Conservation (phyloP, 2,329 filamentous ascomycete species). For the Aureobasidium sp. region DNA sequence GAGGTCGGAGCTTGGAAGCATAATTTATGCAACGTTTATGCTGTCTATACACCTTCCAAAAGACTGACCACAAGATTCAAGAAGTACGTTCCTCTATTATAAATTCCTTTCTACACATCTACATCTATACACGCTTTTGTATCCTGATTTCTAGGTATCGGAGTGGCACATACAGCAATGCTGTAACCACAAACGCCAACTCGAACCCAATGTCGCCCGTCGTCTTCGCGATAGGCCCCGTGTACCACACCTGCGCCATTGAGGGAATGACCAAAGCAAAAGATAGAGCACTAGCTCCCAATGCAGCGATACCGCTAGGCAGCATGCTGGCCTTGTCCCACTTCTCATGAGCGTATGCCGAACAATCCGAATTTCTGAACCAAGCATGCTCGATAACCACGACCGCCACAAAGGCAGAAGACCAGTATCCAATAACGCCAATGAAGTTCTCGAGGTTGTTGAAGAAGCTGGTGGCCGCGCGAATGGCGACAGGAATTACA, state of each 20-base stretch:
- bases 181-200: slow-evolving; percentile 48
- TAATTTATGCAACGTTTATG: not conserved
- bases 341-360: slow-evolving; percentile 34
- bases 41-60: not conserved
- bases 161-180: slow-evolving; percentile 40
- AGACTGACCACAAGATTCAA: too few relatives aligned
- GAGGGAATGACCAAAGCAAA: slow-evolving; percentile 23
- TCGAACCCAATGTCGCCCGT: slow-evolving; percentile 63
- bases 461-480: slow-evolving; percentile 37
- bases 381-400: slow-evolving; percentile 36
- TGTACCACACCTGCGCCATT: slow-evolving; percentile 26
- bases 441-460: slow-evolving; percentile 40
- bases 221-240: slow-evolving; percentile 27
- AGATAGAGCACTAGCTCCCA: slow-evolving; percentile 20
- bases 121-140: slow-evolving; percentile 19
- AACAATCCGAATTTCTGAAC: slow-evolving; percentile 32
- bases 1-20: not conserved
- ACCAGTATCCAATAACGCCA: slow-evolving; percentile 44
- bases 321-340: slow-evolving; percentile 35
- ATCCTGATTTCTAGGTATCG: slow-evolving; percentile 32
- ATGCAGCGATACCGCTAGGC: slow-evolving; percentile 37
- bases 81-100: not conserved
- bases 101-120: not conserved
- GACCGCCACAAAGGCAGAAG: slow-evolving; percentile 38
- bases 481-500: slow-evolving; percentile 39